Conservation (phyloP, 192 early-diverging fungal species). For the Jimgerdemannia lactiflua region DNA sequence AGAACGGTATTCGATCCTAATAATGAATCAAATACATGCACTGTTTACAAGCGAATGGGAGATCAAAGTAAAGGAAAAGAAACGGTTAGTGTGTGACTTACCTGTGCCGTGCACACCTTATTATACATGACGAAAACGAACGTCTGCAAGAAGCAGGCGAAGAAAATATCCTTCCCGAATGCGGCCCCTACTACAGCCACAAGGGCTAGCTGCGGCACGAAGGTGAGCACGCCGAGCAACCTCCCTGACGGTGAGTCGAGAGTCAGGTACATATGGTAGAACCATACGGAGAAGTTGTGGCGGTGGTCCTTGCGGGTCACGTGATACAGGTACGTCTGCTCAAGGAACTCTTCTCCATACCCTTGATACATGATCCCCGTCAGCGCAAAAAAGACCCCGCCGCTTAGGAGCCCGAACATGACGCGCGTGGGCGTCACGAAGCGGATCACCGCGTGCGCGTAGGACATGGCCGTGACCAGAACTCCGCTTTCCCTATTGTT, state of each 20-base stretch:
- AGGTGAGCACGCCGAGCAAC: slow-evolving; percentile 64
- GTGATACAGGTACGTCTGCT: slow-evolving; percentile 94
- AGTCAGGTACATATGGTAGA: slow-evolving; percentile 90
- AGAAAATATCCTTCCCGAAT: slow-evolving; percentile 78
- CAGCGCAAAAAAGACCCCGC: slow-evolving; percentile 55
- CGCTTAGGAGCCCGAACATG: slow-evolving; percentile 62
- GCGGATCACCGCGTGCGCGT: neutral
- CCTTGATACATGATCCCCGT: slow-evolving; percentile 67
- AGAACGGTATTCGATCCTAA: neutral
- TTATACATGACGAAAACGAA: slow-evolving; percentile 96
- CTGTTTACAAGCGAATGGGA: no score
- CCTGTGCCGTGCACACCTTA: slow-evolving; percentile 96
- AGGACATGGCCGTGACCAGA: neutral
- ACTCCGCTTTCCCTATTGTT: neutral
- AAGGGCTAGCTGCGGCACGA: slow-evolving; percentile 79
- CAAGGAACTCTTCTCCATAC: slow-evolving; percentile 82
- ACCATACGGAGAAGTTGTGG: slow-evolving; percentile 98
- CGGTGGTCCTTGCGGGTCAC: slow-evolving; percentile 95
- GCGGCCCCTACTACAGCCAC: slow-evolving; percentile 65
- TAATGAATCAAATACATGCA: no score
- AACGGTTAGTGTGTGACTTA: slow-evolving; percentile 31
- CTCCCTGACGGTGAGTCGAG: slow-evolving; percentile 32
- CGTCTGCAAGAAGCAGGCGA: slow-evolving; percentile 91
- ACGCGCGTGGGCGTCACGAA: slow-evolving; percentile 57
- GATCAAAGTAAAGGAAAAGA: neutral